A percentile compares a stretch with the other conserved stretches of the same genome.
Evolutionary conservation across 495 filamentous ascomycete genomes (phyloP).

Genomic region (Haplographium delicatum): DNA sequence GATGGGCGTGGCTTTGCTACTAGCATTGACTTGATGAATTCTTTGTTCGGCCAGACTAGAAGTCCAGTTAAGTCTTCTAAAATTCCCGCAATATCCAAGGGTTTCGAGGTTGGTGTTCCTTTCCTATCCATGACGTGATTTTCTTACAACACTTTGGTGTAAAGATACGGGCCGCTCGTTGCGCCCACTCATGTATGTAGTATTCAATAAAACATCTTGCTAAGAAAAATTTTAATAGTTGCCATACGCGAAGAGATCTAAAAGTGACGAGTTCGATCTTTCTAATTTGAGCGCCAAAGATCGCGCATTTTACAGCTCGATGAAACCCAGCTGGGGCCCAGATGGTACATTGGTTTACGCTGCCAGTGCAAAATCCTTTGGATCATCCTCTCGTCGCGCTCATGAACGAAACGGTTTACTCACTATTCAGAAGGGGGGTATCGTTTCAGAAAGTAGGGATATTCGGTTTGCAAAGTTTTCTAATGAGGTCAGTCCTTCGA

Average conservation of each 20-base stretch:
- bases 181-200: conserved; percentile 45
- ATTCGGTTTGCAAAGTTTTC: conserved; percentile 49
- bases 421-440: conserved; percentile 28
- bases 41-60: conserved; percentile 65
- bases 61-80: conserved; percentile 39
- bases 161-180: conserved; percentile 21
- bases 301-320: conserved; percentile 52
- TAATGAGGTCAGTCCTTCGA: conserved; percentile 36
- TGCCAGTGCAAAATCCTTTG: conserved; percentile 23
- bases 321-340: conserved; percentile 76
- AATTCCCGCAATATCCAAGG: conserved; percentile 44
- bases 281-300: conserved; percentile 49
- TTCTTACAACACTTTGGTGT: conserved; percentile 6
- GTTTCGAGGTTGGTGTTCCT: conserved; percentile 71
- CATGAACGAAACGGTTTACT: conserved; percentile 33
- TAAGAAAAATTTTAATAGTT: conserved; percentile 59
- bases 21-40: conserved; percentile 89
- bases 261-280: conserved; percentile 51
- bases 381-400: conserved; percentile 28
- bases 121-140: conserved; percentile 30
- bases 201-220: conserved; percentile 34
- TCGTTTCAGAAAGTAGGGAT: conserved; percentile 41
- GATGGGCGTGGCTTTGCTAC: conserved; percentile 61
- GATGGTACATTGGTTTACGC: conserved; percentile 67
- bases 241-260: conserved; percentile 75